phyloP scores from a whole-genome alignment of 2,329 filamentous ascomycete species.

The Colletotrichum sansevieriae region DNA sequence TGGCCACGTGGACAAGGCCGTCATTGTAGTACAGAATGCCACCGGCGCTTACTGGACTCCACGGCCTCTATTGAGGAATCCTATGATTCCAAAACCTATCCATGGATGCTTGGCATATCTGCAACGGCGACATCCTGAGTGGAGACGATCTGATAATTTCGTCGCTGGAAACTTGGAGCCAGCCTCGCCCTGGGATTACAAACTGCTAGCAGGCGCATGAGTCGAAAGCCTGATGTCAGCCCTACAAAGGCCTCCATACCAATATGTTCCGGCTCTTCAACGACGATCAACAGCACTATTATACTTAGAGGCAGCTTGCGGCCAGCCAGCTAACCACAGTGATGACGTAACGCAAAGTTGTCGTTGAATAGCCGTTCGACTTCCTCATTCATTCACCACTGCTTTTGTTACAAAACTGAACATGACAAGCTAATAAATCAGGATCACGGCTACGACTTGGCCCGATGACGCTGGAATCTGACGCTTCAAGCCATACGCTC shows the following conservation, averaged over 20 bases:
- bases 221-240: too few species aligned
- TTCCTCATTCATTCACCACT: too few species aligned
- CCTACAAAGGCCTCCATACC: too few species aligned
- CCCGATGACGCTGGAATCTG: background rate
- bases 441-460: background rate
- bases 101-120: background rate
- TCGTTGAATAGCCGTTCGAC: background rate
- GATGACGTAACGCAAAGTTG: too few species aligned
- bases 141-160: background rate
- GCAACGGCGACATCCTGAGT: background rate
- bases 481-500: background rate
- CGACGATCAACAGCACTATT: too few species aligned
- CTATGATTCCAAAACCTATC: background rate
- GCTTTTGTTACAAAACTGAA: background rate
- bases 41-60: background rate
- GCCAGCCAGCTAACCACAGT: too few species aligned
- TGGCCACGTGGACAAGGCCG: conserved; percentile 14
- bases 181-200: background rate
- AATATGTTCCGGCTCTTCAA: too few species aligned
- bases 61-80: background rate
- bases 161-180: background rate
- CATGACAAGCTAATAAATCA: background rate
- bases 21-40: background rate
- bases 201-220: too few species aligned
- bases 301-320: background rate